These are phyloP conservation scores for Malus fusca DNA, from an alignment of 306 rosid species.

Conservation along the genomic window DNA sequence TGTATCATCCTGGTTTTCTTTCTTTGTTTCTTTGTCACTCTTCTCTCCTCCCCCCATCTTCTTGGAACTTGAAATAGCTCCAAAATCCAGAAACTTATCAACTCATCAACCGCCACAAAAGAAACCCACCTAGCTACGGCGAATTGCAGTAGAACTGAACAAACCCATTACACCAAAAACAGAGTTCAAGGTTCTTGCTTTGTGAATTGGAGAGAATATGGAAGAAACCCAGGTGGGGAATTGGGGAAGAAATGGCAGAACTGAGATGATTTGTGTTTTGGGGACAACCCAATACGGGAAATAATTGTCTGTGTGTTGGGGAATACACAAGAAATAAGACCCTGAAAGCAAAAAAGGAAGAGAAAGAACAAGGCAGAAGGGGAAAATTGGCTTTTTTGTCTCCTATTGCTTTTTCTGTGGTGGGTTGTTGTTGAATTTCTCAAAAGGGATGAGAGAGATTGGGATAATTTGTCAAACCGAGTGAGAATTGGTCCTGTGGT, in stretches of 20 bases:
- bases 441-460: slow-evolving; percentile 4
- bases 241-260: not conserved
- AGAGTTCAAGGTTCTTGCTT: not conserved
- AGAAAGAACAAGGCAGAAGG: not conserved
- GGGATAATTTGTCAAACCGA: not conserved
- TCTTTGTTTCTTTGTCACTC: slow-evolving; percentile 3
- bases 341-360: not conserved
- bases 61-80: slow-evolving; percentile 20
- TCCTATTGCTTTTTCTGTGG: slow-evolving; percentile 24
- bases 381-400: slow-evolving; percentile 7
- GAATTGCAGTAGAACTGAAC: not conserved
- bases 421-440: slow-evolving; percentile 23
- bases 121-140: not conserved
- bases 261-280: slow-evolving; percentile 1
- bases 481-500: slow-evolving; percentile 37
- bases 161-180: slow-evolving; percentile 4
- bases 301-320: not conserved
- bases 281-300: not conserved
- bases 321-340: slow-evolving; percentile 17
- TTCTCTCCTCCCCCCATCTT: slow-evolving; percentile 35
- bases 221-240: slow-evolving; percentile 1
- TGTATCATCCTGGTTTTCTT: slow-evolving; percentile 9
- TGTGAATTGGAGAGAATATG: not conserved
- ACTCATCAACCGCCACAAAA: slow-evolving; percentile 3
- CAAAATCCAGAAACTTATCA: slow-evolving; percentile 17